Base-by-base conservation (phyloP, 176 grass and related monocot genomes). In the Phoenix dactylifera region DNA sequence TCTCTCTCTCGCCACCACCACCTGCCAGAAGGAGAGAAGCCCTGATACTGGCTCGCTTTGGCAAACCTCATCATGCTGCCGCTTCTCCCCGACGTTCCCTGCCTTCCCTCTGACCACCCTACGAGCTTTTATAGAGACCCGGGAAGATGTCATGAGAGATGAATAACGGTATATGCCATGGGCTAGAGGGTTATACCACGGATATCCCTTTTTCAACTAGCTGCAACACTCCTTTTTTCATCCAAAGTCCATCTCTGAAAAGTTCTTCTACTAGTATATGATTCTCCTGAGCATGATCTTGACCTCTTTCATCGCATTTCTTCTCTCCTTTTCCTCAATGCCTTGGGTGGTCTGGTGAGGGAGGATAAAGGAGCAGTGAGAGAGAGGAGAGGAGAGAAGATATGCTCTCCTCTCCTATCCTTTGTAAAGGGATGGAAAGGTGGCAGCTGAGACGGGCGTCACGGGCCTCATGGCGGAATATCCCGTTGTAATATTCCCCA, bases 21-120 rank as follows among this genome's bases (percentile, higher is more conserved):
- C 78, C 78, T 86, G 83, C 74, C 83, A 86, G 4, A 53, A 64
- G 55, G 78, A 86, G 74, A 66, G 83, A 53, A 82, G 70, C 83
- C 72, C 70, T 67, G 71, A 71, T 22, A 82, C 78, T 82, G 32
- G 58, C 59, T 78, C 72, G 54, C 72, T 75, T 76, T 67, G 51
- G 68, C 52, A 17, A 17, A 54, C 25, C 22, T 19, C 0, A 26
- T 5, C 14, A 6, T 20, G 17, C 53, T 48, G 15, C 25, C 51
- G 2, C 1, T 14, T 54, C 49, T 19, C 16, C 4, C 1, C 7
- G 1, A 1, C 58, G 35, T 4, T 22, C 35, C 22, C 18, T 16
- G 49, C 59, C 30, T 12, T 18, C 51, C 57, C 55, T 60, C 5
- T 17, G 3, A 59, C 49, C 23, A 55, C 24, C 50, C 3, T 15